Conservation (phyloP, 1,139 yeast genomes). For the Kurtzmaniella natalensis region DNA sequence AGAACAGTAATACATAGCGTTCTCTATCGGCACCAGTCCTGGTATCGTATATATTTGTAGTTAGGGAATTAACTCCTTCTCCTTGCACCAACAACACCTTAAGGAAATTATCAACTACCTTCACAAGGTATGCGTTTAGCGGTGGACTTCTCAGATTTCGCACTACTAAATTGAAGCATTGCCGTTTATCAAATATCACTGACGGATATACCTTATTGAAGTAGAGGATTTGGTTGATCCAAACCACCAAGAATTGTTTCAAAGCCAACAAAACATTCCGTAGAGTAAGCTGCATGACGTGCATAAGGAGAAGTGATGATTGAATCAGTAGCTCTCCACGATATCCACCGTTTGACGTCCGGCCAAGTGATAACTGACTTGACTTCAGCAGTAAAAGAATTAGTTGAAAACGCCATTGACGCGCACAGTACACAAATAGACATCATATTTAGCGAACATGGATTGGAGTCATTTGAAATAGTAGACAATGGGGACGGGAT, state of each 20-base stretch:
- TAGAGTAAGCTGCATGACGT: constrained; percentile 20
- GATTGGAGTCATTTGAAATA: constrained; percentile 67
- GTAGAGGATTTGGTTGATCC: constrained; percentile 45
- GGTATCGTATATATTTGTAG: constrained; percentile 22
- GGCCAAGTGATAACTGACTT: constrained; percentile 90
- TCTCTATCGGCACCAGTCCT: constrained; percentile 15
- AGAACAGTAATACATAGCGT: constrained; percentile 28
- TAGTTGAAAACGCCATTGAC: constrained; percentile 83
- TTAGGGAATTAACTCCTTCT: constrained; percentile 19
- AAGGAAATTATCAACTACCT: constrained; percentile 23
- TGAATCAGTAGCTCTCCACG: constrained; percentile 33
- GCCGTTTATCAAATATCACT: constrained; percentile 31
- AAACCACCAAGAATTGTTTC: constrained; percentile 37
- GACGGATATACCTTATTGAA: constrained; percentile 40
- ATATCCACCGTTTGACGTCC: constrained; percentile 75
- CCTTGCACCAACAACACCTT: constrained; percentile 11
- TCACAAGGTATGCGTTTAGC: constrained; percentile 32
- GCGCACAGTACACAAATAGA: constrained; percentile 69
- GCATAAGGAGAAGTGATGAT: not conserved
- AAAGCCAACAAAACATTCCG: constrained; percentile 27
- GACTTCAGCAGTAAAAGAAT: constrained; percentile 73
- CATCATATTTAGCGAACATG: constrained; percentile 62
- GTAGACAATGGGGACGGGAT: constrained; percentile 82
- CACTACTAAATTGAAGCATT: constrained; percentile 38
- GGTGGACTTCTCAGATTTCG: constrained; percentile 41